Percentiles rank a stretch among this genome's conserved stretches.
phyloP scores from a whole-genome alignment of 78 protist genomes.

The Guillardia theta region DNA sequence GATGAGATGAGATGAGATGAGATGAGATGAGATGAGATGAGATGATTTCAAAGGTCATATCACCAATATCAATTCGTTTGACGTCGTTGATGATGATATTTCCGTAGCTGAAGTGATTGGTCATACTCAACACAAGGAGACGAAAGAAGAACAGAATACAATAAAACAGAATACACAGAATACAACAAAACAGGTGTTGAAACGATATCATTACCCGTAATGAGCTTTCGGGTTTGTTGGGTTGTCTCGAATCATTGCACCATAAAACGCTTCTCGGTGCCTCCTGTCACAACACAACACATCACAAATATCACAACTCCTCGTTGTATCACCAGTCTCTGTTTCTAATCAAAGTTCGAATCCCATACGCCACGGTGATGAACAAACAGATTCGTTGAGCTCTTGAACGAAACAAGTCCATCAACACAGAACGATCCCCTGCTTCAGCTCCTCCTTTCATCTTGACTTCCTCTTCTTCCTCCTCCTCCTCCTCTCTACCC shows the following conservation, averaged over 20 bases:
- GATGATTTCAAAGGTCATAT: too few species aligned
- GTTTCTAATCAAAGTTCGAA: neutral
- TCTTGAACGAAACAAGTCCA: neutral
- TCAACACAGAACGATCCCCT: neutral
- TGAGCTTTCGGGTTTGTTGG: slow-evolving; percentile 32
- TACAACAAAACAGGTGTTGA: too few species aligned
- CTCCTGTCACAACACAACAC: neutral
- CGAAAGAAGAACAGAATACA: too few species aligned
- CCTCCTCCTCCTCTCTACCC: neutral
- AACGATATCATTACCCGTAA: too few species aligned
- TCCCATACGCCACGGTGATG: neutral
- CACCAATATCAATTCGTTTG: neutral
- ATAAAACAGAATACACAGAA: too few species aligned
- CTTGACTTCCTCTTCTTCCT: neutral
- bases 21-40: too few species aligned
- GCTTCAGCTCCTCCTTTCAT: neutral
- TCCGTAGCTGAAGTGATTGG: slow-evolving; percentile 5
- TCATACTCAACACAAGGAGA: too few species aligned
- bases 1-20: neutral
- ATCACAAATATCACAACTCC: too few species aligned
- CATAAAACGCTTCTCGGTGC: neutral
- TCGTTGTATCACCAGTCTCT: too few species aligned
- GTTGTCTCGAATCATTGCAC: neutral
- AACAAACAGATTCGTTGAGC: neutral
- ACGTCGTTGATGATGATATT: slow-evolving; percentile 27